Evolutionary conservation across 441 rosid species (phyloP).

Genomic region (Erysimum pusillum): DNA sequence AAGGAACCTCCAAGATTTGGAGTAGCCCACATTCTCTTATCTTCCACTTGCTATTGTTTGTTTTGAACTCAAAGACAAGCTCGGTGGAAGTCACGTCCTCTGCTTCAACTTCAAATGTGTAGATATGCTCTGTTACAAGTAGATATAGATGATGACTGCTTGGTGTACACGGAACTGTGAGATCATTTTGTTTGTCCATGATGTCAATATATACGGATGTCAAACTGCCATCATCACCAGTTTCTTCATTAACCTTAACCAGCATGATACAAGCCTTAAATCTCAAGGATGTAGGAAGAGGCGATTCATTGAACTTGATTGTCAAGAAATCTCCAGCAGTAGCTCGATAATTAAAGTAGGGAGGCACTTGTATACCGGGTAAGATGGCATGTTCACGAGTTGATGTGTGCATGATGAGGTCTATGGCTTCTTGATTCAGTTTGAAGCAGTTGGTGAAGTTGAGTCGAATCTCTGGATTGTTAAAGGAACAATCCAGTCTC

Average conservation of each 20-base stretch:
- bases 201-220: accelerated
- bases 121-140: not conserved
- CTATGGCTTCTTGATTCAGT: conserved; percentile 1
- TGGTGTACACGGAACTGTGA: not conserved
- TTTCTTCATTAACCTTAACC: not conserved
- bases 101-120: conserved; percentile 9
- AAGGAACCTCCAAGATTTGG: not conserved
- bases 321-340: not conserved
- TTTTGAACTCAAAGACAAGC: not conserved
- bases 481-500: not conserved
- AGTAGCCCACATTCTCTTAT: not conserved
- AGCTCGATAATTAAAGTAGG: not conserved
- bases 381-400: not conserved
- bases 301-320: not conserved
- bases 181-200: not conserved
- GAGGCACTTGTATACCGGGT: not conserved
- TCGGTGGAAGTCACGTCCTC: conserved; percentile 6
- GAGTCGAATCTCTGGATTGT: not conserved
- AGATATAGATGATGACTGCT: accelerated
- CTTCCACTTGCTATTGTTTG: not conserved
- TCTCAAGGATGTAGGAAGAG: not conserved
- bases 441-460: not conserved
- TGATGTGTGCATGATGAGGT: not conserved
- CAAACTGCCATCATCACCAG: not conserved
- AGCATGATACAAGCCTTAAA: not conserved